Evolutionary conservation across 2,329 filamentous ascomycete genomes (phyloP).

Genomic region (Ceratocystis lukuohia): DNA sequence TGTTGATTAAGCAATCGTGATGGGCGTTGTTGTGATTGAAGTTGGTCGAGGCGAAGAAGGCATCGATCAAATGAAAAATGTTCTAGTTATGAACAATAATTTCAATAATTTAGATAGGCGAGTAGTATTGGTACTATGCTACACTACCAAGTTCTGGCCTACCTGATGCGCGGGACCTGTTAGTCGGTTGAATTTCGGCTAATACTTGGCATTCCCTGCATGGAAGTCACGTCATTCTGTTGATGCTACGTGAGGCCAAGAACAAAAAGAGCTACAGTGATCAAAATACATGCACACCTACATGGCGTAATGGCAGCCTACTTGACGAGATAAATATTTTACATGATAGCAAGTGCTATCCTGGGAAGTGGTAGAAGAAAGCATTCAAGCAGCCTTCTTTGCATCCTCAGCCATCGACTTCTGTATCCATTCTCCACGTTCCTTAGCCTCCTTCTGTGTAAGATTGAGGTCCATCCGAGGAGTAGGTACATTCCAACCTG

Average conservation of each 20-base stretch:
- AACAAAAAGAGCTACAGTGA: constrained; percentile 4
- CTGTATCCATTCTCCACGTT: constrained; percentile 51
- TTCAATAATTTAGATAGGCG: not conserved
- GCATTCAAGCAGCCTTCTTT: constrained; percentile 29
- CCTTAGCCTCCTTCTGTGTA: constrained; percentile 39
- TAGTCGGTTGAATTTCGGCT: not conserved
- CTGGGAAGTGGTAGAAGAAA: not conserved
- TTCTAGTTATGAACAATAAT: not conserved
- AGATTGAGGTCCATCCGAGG: constrained; percentile 39
- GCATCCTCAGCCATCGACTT: constrained; percentile 54
- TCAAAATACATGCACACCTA: not conserved
- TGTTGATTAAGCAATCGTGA: not conserved
- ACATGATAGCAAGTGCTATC: not conserved
- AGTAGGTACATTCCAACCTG: constrained; percentile 59
- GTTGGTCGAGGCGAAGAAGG: not conserved
- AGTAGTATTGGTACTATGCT: not conserved
- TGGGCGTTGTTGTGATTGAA: not conserved
- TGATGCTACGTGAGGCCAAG: not conserved
- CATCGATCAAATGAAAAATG: constrained; percentile 4
- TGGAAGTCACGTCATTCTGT: not conserved
- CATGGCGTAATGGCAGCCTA: not conserved
- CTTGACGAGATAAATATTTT: too few species aligned
- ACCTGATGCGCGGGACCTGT: not conserved
- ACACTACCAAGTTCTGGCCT: not conserved
- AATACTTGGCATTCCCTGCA: not conserved